A percentile compares a stretch with the other conserved stretches of the same genome.
Evolutionary conservation across 441 rosid genomes (phyloP).

Genomic region (Lepidium campestre): DNA sequence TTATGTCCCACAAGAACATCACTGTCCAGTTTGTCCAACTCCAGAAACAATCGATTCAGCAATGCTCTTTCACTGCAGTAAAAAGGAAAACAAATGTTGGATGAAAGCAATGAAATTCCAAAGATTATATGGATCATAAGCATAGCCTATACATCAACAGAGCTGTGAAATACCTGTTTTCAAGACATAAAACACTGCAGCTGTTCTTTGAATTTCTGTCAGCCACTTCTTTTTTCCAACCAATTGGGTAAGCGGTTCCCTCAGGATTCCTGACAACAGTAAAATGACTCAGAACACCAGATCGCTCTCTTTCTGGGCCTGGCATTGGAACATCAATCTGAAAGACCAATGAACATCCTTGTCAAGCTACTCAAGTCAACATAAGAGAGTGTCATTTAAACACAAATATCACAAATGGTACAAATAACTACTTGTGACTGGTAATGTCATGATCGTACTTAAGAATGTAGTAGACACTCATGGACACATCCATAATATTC

Average conservation of each 20-base stretch:
- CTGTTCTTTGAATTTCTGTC: conserved; percentile 81
- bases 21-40: conserved; percentile 76
- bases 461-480: too few species aligned
- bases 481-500: conserved; percentile 3
- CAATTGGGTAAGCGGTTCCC: conserved; percentile 89
- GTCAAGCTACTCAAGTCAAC: conserved; percentile 17
- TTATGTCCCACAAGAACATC: conserved; percentile 98
- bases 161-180: conserved; percentile 57
- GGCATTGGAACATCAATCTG: conserved; percentile 95
- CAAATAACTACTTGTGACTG: neutral
- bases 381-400: conserved; percentile 1
- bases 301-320: conserved; percentile 78
- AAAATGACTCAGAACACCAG: conserved; percentile 78
- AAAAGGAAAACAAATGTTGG: conserved; percentile 11
- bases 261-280: conserved; percentile 87
- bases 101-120: neutral
- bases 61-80: conserved; percentile 90
- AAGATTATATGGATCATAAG: conserved; percentile 1
- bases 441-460: conserved; percentile 1
- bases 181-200: conserved; percentile 62
- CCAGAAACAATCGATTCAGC: conserved; percentile 78
- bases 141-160: neutral
- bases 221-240: conserved; percentile 75
- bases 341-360: conserved; percentile 29
- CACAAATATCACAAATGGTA: neutral